Base-by-base conservation (phyloP, 2,329 filamentous ascomycete genomes). In the Colletotrichum viniferum region DNA sequence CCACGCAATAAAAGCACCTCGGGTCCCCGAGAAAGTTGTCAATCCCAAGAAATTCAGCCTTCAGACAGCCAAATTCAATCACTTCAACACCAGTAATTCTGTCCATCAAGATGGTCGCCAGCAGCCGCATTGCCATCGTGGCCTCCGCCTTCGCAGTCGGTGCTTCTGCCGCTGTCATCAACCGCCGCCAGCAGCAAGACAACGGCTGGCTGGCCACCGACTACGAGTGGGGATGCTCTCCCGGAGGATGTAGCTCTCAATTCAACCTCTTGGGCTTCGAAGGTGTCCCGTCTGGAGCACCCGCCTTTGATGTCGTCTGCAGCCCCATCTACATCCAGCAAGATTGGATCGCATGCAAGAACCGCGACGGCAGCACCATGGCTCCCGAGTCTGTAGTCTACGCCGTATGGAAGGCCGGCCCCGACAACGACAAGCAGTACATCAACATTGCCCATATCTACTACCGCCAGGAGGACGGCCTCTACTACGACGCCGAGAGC, bases 241-340 rank as follows among this genome's bases (percentile, higher is more conserved):
- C 80, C 1, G 79, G 79, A 21, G 78, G 78, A 36, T 82, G 81
- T 78, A 74, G 68, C 55, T 70, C 78, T 1, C 55, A 28, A 13
- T 82, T 81, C 74, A 78, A 78, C 64, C 71, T 82, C 56, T 71
- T 60, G 56, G 79, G 78, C 12, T 60, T 74, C 0, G 79, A 77
- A 13, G 78, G 71, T 52, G 81, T 81, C 78, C 62, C 73, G 5
- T 5, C 43, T 14, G 77, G 68, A 9, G 80, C 80, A 4, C 81
- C 81, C 3, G 78, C 71, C 28, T 82, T 82, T 78, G 66, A 78
- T 32, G 81, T 80, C 18, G 10, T 65, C 18, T 82, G 81, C 78
- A 76, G 77, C 60, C 77, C 79, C 34, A 68, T 81, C 43, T 79
- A 78, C 74, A 77, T 79, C 71, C 77, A 80, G 67, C 65, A 77